Conservation (phyloP, 2,329 filamentous ascomycete species). For the Pseudophaeomoniella oleicola region DNA sequence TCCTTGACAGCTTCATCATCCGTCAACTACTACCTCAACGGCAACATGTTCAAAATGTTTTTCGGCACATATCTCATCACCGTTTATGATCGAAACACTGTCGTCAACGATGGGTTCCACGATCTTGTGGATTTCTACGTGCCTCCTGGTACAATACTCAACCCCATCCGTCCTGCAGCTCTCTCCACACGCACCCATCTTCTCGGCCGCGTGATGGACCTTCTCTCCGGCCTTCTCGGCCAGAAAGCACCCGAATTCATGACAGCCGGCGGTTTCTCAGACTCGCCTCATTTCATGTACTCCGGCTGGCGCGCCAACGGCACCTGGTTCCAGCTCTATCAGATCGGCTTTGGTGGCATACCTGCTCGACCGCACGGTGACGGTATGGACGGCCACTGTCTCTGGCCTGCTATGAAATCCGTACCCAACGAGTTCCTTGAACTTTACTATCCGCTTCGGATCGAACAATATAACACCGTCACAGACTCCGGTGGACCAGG, state of each 20-base stretch:
- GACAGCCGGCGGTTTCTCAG: constrained; percentile 35
- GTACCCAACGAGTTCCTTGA: constrained; percentile 35
- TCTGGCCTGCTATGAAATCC: constrained; percentile 36
- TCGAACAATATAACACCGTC: constrained; percentile 33
- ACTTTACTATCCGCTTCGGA: constrained; percentile 32
- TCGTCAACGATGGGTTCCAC: constrained; percentile 38
- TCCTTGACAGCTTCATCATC: neutral
- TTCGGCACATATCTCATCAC: constrained; percentile 34
- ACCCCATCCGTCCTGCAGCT: constrained; percentile 31
- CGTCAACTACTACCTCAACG: constrained; percentile 35
- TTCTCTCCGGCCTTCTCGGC: constrained; percentile 35
- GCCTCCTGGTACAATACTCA: constrained; percentile 29
- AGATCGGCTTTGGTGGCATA: constrained; percentile 36
- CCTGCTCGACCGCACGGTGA: constrained; percentile 32
- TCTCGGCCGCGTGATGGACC: constrained; percentile 32
- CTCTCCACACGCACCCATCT: constrained; percentile 34
- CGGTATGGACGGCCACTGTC: constrained; percentile 34
- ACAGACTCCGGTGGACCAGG: constrained; percentile 33
- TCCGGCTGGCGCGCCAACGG: constrained; percentile 33
- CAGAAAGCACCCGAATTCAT: constrained; percentile 31
- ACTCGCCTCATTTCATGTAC: constrained; percentile 36
- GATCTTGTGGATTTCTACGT: constrained; percentile 34
- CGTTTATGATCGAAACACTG: constrained; percentile 30
- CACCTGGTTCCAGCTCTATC: constrained; percentile 35
- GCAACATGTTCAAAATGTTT: constrained; percentile 39